Conservation (phyloP, 768 basidiomycete species). For the Naganishia antarctica region DNA sequence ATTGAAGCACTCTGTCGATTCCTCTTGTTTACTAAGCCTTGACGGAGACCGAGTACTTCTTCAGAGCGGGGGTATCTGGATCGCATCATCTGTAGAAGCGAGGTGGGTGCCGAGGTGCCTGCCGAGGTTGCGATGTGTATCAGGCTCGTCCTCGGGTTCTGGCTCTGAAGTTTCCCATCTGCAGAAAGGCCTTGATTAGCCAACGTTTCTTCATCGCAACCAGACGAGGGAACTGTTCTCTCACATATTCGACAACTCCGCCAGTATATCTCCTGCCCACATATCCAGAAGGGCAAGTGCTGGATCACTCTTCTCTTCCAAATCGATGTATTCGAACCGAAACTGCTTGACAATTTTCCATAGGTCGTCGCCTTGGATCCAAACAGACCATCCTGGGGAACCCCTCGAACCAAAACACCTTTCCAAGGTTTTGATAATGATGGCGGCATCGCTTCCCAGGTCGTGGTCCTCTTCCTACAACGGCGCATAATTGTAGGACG, state of each 20-base stretch:
- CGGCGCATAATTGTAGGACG: background rate
- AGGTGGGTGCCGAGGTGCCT: too few relatives aligned
- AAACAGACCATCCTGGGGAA: background rate
- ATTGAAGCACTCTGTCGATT: too few relatives aligned
- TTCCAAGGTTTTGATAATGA: background rate
- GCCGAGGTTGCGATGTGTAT: too few relatives aligned
- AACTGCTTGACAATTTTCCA: background rate
- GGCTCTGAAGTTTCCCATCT: too few relatives aligned
- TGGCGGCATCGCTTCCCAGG: background rate
- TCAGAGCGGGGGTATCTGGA: too few relatives aligned
- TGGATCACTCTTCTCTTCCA: background rate
- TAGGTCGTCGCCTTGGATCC: slow-evolving; percentile 8
- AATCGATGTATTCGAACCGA: background rate
- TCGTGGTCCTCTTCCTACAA: background rate
- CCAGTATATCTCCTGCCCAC: slow-evolving; percentile 5
- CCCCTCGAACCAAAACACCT: background rate
- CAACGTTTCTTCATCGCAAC: too few relatives aligned
- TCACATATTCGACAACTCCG: background rate
- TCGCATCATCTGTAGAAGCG: too few relatives aligned
- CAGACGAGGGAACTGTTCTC: too few relatives aligned
- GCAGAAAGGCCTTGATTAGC: too few relatives aligned
- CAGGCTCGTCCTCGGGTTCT: too few relatives aligned
- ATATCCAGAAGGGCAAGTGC: background rate
- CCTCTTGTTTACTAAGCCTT: too few relatives aligned
- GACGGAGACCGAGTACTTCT: too few relatives aligned